Evolutionary conservation across 768 basidiomycete genomes (phyloP).

Genomic region (Austroboletus eburneus): DNA sequence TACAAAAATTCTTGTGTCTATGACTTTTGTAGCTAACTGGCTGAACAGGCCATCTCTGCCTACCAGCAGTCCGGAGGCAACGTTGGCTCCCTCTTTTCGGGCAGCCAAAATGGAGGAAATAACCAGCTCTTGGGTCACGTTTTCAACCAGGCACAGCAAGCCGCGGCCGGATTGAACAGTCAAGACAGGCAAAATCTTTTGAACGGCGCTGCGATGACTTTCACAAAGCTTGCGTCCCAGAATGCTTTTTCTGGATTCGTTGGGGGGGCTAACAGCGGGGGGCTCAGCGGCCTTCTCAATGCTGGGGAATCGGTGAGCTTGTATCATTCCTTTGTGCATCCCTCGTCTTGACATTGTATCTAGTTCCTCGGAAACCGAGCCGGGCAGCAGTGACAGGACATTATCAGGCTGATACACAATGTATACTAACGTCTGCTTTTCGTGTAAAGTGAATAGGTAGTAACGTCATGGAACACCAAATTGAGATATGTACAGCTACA

Average conservation of each 20-base stretch:
- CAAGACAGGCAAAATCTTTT: constrained; percentile 76
- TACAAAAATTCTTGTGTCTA: not conserved
- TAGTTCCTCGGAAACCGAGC: no score
- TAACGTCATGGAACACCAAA: no score
- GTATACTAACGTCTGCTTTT: no score
- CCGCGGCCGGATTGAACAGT: constrained; percentile 64
- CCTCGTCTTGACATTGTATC: no score
- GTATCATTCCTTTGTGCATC: no score
- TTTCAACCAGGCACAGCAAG: constrained; percentile 75
- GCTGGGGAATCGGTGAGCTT: constrained; percentile 42
- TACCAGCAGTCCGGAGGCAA: constrained; percentile 31
- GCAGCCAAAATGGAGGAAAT: constrained; percentile 42
- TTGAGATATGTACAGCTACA: no score
- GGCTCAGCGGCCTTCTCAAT: constrained; percentile 52
- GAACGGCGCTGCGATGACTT: constrained; percentile 79
- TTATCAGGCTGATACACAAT: no score
- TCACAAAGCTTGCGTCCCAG: constrained; percentile 78
- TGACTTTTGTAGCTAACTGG: constrained; percentile 5
- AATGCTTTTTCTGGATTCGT: constrained; percentile 41
- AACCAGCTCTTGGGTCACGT: constrained; percentile 79
- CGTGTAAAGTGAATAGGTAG: no score
- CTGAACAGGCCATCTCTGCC: constrained; percentile 17
- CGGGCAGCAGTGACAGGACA: no score
- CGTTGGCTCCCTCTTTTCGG: constrained; percentile 21
- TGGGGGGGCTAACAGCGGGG: constrained; percentile 69